Conservation (phyloP, 495 filamentous ascomycete genomes). For the Xylaria telfairii region DNA sequence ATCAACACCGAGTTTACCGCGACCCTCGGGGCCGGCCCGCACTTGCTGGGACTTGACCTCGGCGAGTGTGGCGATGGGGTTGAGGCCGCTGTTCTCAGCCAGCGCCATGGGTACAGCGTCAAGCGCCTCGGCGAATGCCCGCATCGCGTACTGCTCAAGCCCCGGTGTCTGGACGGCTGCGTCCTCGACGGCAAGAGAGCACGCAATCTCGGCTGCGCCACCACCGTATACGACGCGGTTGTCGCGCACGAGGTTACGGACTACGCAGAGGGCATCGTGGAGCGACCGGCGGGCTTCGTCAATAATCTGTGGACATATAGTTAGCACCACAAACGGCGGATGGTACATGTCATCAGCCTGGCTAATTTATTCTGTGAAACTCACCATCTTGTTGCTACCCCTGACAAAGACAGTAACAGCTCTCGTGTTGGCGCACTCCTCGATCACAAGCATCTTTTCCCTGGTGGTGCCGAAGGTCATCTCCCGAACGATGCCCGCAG, state of each 20-base stretch:
- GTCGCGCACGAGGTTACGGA: constrained; percentile 93
- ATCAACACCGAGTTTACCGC: constrained; percentile 83
- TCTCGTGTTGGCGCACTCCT: constrained; percentile 97
- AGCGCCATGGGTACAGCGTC: constrained; percentile 96
- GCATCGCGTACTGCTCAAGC: constrained; percentile 98
- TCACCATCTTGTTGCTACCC: constrained; percentile 99
- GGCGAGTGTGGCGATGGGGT: constrained; percentile 93
- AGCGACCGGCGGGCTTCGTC: constrained; percentile 98
- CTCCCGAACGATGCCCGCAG: constrained; percentile 87
- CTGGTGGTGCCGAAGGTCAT: constrained; percentile 96
- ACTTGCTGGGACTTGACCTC: constrained; percentile 95
- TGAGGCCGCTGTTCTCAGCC: constrained; percentile 94
- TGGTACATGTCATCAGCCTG: neutral
- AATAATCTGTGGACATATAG: constrained; percentile 71
- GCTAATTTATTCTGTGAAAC: constrained; percentile 25
- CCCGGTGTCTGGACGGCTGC: constrained; percentile 94
- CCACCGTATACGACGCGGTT: constrained; percentile 99
- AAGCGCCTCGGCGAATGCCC: constrained; percentile 93
- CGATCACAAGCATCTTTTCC: constrained; percentile 99
- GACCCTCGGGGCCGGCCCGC: constrained; percentile 76
- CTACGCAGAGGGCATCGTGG: constrained; percentile 97
- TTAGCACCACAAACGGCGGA: constrained; percentile 22
- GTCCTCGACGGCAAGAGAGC: constrained; percentile 93
- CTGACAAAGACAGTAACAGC: constrained; percentile 95
- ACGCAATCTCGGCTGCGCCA: constrained; percentile 96